phyloP scores from a whole-genome alignment of 2,329 filamentous ascomycete species.

The Penicillium crustosum region DNA sequence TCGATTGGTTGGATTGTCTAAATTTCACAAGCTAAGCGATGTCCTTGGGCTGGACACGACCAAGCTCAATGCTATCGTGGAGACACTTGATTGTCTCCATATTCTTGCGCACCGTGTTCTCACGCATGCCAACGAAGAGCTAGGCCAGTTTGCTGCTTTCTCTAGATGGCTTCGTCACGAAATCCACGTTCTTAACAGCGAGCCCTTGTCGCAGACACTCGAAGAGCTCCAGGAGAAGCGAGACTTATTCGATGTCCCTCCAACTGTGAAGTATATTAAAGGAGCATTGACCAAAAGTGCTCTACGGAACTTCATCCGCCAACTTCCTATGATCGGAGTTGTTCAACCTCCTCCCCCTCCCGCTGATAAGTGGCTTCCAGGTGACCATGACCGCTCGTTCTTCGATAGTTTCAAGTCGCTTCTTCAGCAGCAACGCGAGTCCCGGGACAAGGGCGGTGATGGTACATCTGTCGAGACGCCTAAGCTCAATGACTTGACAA shows the following conservation, averaged over 20 bases:
- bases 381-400: conserved; percentile 41
- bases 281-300: conserved; percentile 67
- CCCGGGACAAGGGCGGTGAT: conserved; percentile 49
- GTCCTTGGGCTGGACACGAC: conserved; percentile 65
- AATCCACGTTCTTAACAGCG: conserved; percentile 72
- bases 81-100: conserved; percentile 72
- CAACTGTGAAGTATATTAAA: conserved; percentile 75
- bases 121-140: conserved; percentile 69
- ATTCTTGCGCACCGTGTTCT: conserved; percentile 73
- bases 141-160: conserved; percentile 74
- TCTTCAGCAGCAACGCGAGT: conserved; percentile 52
- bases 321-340: conserved; percentile 37
- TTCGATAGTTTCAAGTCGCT: conserved; percentile 52
- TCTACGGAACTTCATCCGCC: conserved; percentile 58
- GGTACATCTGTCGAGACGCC: conserved; percentile 55
- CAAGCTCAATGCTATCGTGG: conserved; percentile 62
- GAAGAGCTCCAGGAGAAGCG: conserved; percentile 78
- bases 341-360: conserved; percentile 40
- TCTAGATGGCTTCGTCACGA: conserved; percentile 80
- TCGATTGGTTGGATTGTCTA: conserved; percentile 77
- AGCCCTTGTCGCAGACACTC: conserved; percentile 56
- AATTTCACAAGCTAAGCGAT: conserved; percentile 68
- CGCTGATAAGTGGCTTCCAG: conserved; percentile 43
- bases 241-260: conserved; percentile 69
- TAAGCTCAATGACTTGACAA: conserved; percentile 63